These are phyloP conservation scores for Hypomyces rosellus DNA, from an alignment of 2,329 filamentous ascomycete genomes.

Conservation along the genomic window DNA sequence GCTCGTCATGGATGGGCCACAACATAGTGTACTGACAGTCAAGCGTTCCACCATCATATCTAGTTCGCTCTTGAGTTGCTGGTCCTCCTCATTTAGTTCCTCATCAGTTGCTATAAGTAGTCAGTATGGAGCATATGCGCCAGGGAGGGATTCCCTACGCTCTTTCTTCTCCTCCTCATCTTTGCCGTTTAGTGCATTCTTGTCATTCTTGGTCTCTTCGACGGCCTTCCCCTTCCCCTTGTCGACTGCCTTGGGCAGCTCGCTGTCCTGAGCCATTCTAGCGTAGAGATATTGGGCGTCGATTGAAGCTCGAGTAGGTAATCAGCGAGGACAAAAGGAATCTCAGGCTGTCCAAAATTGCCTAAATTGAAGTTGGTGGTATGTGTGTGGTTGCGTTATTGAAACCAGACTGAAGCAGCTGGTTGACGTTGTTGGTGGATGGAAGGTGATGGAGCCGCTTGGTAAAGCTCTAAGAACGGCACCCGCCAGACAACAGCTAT, in stretches of 20 bases:
- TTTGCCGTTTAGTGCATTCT: conserved; percentile 64
- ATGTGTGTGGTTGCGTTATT: conserved; percentile 6
- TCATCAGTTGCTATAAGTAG: conserved; percentile 47
- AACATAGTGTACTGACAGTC: conserved; percentile 51
- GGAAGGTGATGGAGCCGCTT: conserved; percentile 33
- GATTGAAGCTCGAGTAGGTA: conserved; percentile 18
- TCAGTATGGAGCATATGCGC: neutral
- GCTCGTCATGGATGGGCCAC: neutral
- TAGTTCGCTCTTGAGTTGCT: conserved; percentile 95
- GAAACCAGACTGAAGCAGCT: conserved; percentile 17
- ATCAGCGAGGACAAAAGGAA: conserved; percentile 7
- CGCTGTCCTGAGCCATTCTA: conserved; percentile 89
- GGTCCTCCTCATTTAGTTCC: conserved; percentile 95
- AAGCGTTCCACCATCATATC: conserved; percentile 97
- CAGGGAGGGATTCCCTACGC: conserved; percentile 29
- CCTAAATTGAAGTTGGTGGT: neutral
- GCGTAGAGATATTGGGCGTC: conserved; percentile 26
- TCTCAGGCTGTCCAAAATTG: neutral
- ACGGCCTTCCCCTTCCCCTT: conserved; percentile 95
- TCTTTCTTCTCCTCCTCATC: conserved; percentile 64
- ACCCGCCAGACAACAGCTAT: conserved; percentile 24
- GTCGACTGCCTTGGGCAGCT: conserved; percentile 75
- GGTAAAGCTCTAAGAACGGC: conserved; percentile 28
- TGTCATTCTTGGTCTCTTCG: conserved; percentile 64
- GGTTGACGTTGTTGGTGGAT: conserved; percentile 22